Evolutionary conservation across 2,329 filamentous ascomycete species (phyloP).

Genomic region (Karstenula rhodostoma): DNA sequence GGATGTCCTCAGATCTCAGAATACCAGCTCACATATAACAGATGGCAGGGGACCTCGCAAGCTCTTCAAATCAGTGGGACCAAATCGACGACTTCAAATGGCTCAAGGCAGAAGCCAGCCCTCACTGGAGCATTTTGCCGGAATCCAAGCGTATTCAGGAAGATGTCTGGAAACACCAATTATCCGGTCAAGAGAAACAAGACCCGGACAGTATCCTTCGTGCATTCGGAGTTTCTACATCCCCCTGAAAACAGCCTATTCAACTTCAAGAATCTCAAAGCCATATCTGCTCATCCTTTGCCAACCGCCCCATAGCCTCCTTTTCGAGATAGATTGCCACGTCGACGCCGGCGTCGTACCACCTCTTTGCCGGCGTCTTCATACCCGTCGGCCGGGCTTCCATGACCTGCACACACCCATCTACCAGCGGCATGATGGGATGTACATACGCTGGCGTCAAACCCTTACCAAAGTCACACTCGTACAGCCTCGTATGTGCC

Average conservation of each 20-base stretch:
- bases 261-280: neutral
- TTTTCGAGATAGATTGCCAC: conserved; percentile 9
- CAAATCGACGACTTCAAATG: conserved; percentile 98
- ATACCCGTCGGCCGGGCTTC: neutral
- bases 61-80: conserved; percentile 75
- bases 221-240: conserved; percentile 9
- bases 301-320: conserved; percentile 5
- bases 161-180: conserved; percentile 72
- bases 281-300: neutral
- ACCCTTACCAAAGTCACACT: neutral
- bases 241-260: neutral
- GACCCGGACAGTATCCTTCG: conserved; percentile 28
- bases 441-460: neutral
- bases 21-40: conserved; percentile 25
- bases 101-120: conserved; percentile 85
- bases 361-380: neutral
- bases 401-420: conserved; percentile 10
- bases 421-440: conserved; percentile 10
- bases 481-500: conserved; percentile 7
- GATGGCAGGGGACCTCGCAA: conserved; percentile 27
- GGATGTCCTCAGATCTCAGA: neutral
- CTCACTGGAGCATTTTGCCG: conserved; percentile 81
- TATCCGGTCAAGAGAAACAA: conserved; percentile 46
- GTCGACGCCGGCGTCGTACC: conserved; percentile 10
- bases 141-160: conserved; percentile 67